Evolutionary conservation across 176 grass and related monocot genomes (phyloP).

Genomic region (Typha latifolia): DNA sequence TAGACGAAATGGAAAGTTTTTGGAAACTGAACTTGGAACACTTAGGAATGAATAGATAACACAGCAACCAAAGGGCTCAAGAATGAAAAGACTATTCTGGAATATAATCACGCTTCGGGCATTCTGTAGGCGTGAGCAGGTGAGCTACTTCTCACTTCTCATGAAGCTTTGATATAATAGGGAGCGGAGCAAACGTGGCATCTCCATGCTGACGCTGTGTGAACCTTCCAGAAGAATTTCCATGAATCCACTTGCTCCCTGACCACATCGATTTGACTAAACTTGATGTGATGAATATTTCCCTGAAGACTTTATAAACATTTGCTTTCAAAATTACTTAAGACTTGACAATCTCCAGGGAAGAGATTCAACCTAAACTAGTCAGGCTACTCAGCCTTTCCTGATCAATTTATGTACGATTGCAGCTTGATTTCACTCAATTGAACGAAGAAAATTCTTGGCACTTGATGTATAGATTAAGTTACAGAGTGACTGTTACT

Average conservation of each 20-base stretch:
- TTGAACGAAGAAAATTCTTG: constrained; percentile 28
- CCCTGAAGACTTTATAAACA: constrained; percentile 31
- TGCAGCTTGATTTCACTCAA: constrained; percentile 34
- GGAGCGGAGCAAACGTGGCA: not conserved
- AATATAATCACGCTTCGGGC: too few relatives aligned
- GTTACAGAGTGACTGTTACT: constrained; percentile 44
- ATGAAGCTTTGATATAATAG: not conserved
- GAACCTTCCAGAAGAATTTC: too few relatives aligned
- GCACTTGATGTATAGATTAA: constrained; percentile 36
- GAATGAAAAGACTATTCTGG: too few relatives aligned
- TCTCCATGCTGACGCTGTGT: not conserved
- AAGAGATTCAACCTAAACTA: constrained; percentile 27
- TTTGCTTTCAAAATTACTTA: constrained; percentile 16
- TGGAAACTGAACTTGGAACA: too few relatives aligned
- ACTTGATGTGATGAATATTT: constrained; percentile 1
- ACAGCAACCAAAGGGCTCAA: too few relatives aligned
- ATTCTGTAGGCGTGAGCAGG: too few relatives aligned
- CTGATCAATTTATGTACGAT: constrained; percentile 49
- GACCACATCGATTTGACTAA: too few relatives aligned
- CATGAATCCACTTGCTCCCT: too few relatives aligned
- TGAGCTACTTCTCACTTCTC: too few relatives aligned
- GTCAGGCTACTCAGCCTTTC: constrained; percentile 34
- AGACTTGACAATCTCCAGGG: constrained; percentile 32
- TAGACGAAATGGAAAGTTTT: too few relatives aligned
- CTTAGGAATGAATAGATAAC: too few relatives aligned